Evolutionary conservation across 73 alveolate species (phyloP), one percentile per base, ranked within the genome.

Genomic region (Durusdinium trenchii): DNA sequence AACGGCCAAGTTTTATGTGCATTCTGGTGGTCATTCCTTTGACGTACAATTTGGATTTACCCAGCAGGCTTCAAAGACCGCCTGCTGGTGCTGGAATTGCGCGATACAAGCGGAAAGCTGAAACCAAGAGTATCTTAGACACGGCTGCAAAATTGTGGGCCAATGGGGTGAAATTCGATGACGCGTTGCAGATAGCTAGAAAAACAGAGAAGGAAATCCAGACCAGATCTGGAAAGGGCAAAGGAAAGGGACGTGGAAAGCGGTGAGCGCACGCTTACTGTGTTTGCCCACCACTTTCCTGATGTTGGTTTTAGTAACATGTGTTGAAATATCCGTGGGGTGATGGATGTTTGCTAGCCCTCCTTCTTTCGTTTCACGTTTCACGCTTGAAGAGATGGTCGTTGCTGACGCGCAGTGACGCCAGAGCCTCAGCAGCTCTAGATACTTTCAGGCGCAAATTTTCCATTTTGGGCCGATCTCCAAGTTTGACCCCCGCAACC

Each of bases 111-210:
- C 7, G 6, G 48, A 48, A 26, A 43, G 91, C 91, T 9, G 38
- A 47, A 28, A 6, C 38, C 3, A 42, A 67, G 20, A 10, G 26
- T 3, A 46, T 81, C 4, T 67, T n/a, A 26, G 35, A 32, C 10
- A n/a, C 54, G 32, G 91, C 91, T 81, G 91, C 91, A 3, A 26
- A 46, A 16, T 40, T 67, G 3, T 81, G 91, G 91, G 91, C 69
- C 4, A 9, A 81, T 3, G 91, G 91, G 5, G 91, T 81, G 69
- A 12, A 12, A 57, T 57, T 12, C 32, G 69, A 57, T 12, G 69
- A 57, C 32, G 69, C 69, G 69, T 23, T 57, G 32, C 12, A 23
- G 69, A 57, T 57, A 12, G 69, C 69, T 57, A 23, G 23, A 57
- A 57, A 23, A 57, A 23, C 69, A 16, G 69, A 57, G 69, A 23